A percentile compares a stretch with the other conserved stretches of the same genome.
phyloP scores from a whole-genome alignment of 1,139 yeast genomes.

The Saccharomyces hybrid region DNA sequence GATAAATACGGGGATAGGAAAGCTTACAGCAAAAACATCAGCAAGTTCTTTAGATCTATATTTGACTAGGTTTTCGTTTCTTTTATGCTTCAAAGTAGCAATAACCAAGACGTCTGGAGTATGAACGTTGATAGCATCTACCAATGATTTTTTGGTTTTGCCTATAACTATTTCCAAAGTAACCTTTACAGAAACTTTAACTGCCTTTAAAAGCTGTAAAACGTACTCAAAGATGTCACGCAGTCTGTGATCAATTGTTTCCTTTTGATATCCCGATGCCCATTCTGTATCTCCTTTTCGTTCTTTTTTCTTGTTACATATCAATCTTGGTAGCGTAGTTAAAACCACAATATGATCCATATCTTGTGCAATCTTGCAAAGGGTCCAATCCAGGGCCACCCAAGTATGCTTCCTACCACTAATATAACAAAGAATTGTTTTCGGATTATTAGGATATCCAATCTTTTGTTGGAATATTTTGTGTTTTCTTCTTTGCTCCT shows the following conservation, averaged over 20 bases:
- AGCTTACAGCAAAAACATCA: constrained; percentile 54
- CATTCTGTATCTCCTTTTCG: constrained; percentile 27
- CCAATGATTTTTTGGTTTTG: constrained; percentile 46
- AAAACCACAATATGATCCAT: constrained; percentile 58
- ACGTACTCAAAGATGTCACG: constrained; percentile 42
- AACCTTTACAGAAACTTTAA: constrained; percentile 46
- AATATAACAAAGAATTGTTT: constrained; percentile 55
- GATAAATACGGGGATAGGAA: constrained; percentile 58
- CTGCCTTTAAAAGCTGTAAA: constrained; percentile 27
- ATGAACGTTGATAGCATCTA: constrained; percentile 56
- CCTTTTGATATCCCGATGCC: constrained; percentile 27
- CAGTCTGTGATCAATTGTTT: constrained; percentile 25
- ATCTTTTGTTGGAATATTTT: constrained; percentile 20
- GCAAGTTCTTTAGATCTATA: constrained; percentile 40
- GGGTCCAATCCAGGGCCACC: constrained; percentile 68
- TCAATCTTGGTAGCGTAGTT: constrained; percentile 37
- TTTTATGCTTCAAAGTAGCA: constrained; percentile 15
- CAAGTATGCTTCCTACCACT: constrained; percentile 68
- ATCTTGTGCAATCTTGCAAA: constrained; percentile 44
- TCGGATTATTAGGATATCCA: constrained; percentile 34
- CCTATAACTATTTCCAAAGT: constrained; percentile 62
- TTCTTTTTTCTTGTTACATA: constrained; percentile 15
- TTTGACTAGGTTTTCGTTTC: constrained; percentile 11
- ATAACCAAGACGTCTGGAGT: constrained; percentile 51
- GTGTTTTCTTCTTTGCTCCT: constrained; percentile 21